phyloP scores from a whole-genome alignment of 345 rosid genomes.

The Eucalyptus victrix region DNA sequence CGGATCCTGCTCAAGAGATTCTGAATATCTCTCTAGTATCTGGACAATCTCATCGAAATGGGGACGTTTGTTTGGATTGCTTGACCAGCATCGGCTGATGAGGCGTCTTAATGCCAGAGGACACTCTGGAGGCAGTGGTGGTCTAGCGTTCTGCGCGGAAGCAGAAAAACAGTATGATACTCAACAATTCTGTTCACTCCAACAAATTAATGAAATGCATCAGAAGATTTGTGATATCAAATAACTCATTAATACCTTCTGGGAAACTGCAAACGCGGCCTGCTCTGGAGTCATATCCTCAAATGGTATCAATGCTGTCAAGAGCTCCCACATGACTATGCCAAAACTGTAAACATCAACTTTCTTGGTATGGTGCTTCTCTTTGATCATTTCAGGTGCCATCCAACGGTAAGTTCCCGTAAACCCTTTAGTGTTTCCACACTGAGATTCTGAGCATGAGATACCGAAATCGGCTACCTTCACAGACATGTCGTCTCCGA shows the following conservation, averaged over 20 bases:
- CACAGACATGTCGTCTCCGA: conserved; percentile 53
- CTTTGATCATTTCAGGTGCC: conserved; percentile 87
- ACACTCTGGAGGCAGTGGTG: conserved; percentile 47
- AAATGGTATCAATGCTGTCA: conserved; percentile 57
- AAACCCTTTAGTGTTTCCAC: conserved; percentile 54
- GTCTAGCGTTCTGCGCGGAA: conserved; percentile 48
- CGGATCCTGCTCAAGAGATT: conserved; percentile 38
- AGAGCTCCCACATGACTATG: conserved; percentile 72
- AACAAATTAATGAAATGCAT: neutral
- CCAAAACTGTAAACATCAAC: conserved; percentile 81
- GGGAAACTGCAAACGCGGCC: conserved; percentile 80
- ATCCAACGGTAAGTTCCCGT: conserved; percentile 81
- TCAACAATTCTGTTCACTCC: neutral
- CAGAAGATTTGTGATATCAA: neutral
- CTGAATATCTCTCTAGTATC: conserved; percentile 34
- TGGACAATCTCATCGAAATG: conserved; percentile 47
- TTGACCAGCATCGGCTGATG: conserved; percentile 57
- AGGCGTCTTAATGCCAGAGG: conserved; percentile 44
- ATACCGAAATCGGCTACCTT: conserved; percentile 81
- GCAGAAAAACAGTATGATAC: neutral
- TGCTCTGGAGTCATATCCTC: conserved; percentile 76
- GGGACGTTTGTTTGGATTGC: conserved; percentile 46
- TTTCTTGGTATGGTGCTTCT: conserved; percentile 63
- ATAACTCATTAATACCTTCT: conserved; percentile 36
- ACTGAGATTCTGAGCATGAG: conserved; percentile 62